phyloP scores from a whole-genome alignment of 345 rosid genomes.

The Populus davidiana region DNA sequence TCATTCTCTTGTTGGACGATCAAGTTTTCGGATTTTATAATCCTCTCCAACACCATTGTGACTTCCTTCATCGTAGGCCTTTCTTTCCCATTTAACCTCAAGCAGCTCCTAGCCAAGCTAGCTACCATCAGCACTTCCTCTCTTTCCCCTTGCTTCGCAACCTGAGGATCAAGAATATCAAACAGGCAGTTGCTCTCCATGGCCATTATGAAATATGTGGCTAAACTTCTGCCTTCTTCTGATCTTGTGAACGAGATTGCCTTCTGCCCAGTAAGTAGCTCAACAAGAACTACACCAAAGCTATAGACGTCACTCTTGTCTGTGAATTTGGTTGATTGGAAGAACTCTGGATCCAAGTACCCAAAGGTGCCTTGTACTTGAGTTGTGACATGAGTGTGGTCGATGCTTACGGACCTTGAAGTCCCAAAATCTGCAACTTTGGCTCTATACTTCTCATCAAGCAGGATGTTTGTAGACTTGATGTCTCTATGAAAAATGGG shows the following conservation, averaged over 20 bases:
- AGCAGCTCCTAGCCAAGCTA: neutral
- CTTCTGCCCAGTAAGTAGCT: neutral
- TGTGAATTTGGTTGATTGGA: neutral
- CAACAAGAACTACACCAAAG: no score
- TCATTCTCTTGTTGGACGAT: neutral
- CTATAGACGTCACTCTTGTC: constrained; percentile 6
- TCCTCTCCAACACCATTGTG: neutral
- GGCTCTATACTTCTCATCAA: neutral
- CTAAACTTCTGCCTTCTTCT: neutral
- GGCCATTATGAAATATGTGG: neutral
- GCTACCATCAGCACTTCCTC: neutral
- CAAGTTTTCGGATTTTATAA: neutral
- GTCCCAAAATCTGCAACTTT: neutral
- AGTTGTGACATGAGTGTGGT: neutral
- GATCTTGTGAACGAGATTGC: neutral
- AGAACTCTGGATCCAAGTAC: neutral
- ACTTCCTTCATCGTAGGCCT: no score
- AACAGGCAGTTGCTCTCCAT: neutral
- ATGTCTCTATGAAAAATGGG: no score
- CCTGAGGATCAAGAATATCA: neutral
- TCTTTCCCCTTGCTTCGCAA: neutral
- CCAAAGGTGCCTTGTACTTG: neutral
- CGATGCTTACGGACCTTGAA: neutral
- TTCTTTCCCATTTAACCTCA: no score
- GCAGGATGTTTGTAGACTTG: no score